Evolutionary conservation across 768 basidiomycete genomes (phyloP).

Genomic region (Mycena amicta): DNA sequence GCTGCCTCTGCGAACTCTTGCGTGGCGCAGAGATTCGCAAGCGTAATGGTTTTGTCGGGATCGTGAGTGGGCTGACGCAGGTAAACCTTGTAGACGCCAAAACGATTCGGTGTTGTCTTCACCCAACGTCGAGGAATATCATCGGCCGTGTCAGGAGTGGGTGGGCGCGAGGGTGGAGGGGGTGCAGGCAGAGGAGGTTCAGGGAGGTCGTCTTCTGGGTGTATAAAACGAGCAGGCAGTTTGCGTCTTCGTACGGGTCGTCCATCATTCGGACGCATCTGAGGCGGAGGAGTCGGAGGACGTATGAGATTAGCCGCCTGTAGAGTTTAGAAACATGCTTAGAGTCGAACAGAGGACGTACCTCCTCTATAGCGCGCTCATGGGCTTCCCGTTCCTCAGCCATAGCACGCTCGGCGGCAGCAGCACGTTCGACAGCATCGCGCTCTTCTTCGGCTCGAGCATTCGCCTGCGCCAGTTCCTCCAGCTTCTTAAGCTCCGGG

Average conservation of each 20-base stretch:
- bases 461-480: too few species aligned
- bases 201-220: not conserved
- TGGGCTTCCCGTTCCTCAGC: too few species aligned
- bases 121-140: constrained; percentile 6
- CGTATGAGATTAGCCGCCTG: too few species aligned
- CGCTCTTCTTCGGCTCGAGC: too few species aligned
- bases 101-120: constrained; percentile 22
- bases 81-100: constrained; percentile 28
- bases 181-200: not conserved
- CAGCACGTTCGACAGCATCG: too few species aligned
- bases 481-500: too few species aligned
- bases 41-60: constrained; percentile 17
- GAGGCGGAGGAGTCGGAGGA: not conserved
- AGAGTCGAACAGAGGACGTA: too few species aligned
- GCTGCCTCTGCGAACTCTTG: constrained; percentile 7
- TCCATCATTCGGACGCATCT: not conserved
- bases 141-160: not conserved
- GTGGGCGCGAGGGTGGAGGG: not conserved
- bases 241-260: not conserved
- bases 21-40: constrained; percentile 19
- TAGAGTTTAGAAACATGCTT: too few species aligned
- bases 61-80: constrained; percentile 16
- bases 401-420: too few species aligned
- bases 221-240: not conserved
- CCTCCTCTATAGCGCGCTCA: too few species aligned